Evolutionary conservation across 2,329 filamentous ascomycete species (phyloP).

Genomic region (Phialophora expanda): DNA sequence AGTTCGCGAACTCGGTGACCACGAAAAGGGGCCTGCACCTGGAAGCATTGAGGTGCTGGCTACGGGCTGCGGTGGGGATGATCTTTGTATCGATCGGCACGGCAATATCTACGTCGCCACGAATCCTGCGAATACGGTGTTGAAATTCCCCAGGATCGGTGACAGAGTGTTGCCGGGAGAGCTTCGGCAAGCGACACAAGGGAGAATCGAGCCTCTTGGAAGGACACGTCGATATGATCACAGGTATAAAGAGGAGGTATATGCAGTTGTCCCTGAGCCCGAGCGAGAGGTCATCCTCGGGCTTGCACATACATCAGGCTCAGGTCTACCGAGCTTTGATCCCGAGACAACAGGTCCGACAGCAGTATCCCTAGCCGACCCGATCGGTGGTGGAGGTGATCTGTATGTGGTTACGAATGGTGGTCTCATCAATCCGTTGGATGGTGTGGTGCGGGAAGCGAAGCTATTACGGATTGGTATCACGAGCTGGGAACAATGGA

Average conservation of each 20-base stretch:
- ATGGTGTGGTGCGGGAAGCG: slow-evolving; percentile 16
- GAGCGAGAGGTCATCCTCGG: slow-evolving; percentile 13
- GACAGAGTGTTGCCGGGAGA: neutral
- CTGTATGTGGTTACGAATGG: slow-evolving; percentile 17
- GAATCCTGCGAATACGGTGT: slow-evolving; percentile 16
- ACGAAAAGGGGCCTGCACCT: neutral
- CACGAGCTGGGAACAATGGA: neutral
- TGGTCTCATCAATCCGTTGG: slow-evolving; percentile 13
- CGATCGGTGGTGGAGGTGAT: neutral
- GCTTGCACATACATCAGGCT: neutral
- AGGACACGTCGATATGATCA: neutral
- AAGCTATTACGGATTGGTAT: slow-evolving; percentile 5
- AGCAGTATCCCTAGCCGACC: neutral
- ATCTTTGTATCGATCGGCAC: slow-evolving; percentile 10
- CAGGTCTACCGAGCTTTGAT: neutral
- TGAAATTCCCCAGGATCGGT: slow-evolving; percentile 12
- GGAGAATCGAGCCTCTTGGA: neutral
- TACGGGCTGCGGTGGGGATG: slow-evolving; percentile 13
- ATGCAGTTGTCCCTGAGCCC: neutral
- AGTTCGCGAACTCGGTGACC: neutral
- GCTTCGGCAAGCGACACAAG: neutral
- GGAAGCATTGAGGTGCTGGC: slow-evolving; percentile 5
- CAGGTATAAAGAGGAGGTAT: neutral
- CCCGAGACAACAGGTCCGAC: slow-evolving; percentile 4
- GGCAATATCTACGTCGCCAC: slow-evolving; percentile 20